Conservation (phyloP, 2,329 filamentous ascomycete species). For the Fusarium sarcochroum region DNA sequence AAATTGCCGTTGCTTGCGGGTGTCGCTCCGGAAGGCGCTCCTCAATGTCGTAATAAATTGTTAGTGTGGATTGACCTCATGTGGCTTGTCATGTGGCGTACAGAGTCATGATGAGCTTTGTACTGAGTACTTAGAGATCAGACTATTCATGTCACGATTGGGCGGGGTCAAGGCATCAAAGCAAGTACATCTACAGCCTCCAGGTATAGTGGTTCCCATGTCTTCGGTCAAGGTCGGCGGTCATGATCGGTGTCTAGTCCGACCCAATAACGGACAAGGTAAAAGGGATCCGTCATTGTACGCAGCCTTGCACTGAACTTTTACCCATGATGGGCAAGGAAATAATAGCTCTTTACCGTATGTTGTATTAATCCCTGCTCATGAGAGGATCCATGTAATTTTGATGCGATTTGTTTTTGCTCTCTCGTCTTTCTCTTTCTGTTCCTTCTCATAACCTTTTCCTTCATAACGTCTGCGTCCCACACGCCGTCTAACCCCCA, state of each 20-base stretch:
- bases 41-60: constrained; percentile 35
- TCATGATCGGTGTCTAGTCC: constrained; percentile 39
- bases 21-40: constrained; percentile 9
- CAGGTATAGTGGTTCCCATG: neutral
- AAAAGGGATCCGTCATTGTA: constrained; percentile 12
- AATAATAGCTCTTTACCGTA: constrained; percentile 5
- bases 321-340: constrained; percentile 18
- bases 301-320: constrained; percentile 2
- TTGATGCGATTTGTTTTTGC: neutral
- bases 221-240: constrained; percentile 37
- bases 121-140: neutral
- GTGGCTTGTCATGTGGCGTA: constrained; percentile 14
- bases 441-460: constrained; percentile 8
- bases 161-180: neutral
- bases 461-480: constrained; percentile 3
- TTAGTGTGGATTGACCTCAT: constrained; percentile 24
- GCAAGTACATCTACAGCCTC: neutral
- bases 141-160: neutral
- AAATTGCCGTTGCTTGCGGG: constrained; percentile 3
- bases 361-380: constrained; percentile 4
- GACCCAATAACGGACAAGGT: constrained; percentile 30
- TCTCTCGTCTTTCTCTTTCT: neutral
- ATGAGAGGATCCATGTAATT: constrained; percentile 11
- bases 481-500: constrained; percentile 24
- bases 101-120: neutral